These are phyloP conservation scores for Tagetes erecta DNA, from an alignment of 129 eudicot genomes.

Conservation along the genomic window DNA sequence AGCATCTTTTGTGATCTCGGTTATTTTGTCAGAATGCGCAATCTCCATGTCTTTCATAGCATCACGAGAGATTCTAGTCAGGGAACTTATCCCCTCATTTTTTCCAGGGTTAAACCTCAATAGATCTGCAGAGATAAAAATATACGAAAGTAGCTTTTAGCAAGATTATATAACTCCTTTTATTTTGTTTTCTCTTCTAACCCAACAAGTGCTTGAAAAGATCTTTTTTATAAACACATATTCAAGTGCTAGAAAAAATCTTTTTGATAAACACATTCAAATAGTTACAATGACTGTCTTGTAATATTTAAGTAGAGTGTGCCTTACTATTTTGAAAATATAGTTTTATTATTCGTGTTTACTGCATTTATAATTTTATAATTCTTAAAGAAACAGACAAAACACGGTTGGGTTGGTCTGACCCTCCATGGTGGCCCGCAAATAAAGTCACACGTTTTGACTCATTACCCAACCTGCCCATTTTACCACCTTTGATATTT, in stretches of 20 bases:
- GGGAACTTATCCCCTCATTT: slow-evolving; percentile 32
- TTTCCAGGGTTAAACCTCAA: slow-evolving; percentile 37
- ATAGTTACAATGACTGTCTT: background rate
- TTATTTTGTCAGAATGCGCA: slow-evolving; percentile 45
- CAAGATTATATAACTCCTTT: background rate
- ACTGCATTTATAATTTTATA: no score
- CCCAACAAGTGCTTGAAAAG: background rate
- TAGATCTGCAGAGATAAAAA: slow-evolving; percentile 35
- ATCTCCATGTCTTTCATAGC: slow-evolving; percentile 44
- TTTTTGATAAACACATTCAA: background rate
- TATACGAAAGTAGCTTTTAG: background rate
- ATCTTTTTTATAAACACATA: background rate
- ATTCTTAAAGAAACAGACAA: background rate
- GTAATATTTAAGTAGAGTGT: background rate
- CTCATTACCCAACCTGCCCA: background rate
- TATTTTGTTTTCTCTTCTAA: background rate
- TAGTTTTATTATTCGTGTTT: background rate
- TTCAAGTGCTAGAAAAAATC: background rate
- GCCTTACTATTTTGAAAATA: background rate
- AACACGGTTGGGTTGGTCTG: background rate
- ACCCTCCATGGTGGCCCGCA: background rate
- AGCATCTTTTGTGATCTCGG: slow-evolving; percentile 53
- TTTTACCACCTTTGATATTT: background rate
- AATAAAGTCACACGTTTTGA: background rate
- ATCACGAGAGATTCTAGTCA: slow-evolving; percentile 39